Conservation (phyloP, 305 asterid genomes). For the Fraxinus paxiana region DNA sequence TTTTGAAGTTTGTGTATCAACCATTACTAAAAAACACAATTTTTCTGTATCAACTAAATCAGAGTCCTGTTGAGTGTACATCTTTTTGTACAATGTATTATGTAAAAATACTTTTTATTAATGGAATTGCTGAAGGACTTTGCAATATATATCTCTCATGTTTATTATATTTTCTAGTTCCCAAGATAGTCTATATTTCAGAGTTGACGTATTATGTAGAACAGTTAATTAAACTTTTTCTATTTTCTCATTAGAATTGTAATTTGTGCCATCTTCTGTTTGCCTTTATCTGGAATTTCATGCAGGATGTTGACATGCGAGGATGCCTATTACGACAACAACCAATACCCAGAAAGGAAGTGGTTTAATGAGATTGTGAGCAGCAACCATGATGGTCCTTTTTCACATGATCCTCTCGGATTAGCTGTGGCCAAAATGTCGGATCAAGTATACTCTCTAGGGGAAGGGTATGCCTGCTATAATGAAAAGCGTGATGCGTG, state of each 20-base stretch:
- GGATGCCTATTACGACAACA: slow-evolving; percentile 68
- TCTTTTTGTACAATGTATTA: neutral
- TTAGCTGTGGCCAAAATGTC: slow-evolving; percentile 88
- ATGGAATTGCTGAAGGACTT: neutral
- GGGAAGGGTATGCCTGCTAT: slow-evolving; percentile 76
- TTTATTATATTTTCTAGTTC: neutral
- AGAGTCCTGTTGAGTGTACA: neutral
- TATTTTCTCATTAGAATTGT: neutral
- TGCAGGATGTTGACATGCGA: slow-evolving; percentile 86
- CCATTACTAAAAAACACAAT: neutral
- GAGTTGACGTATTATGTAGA: neutral
- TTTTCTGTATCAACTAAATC: slow-evolving; percentile 7
- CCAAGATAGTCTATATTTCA: neutral
- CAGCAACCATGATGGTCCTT: slow-evolving; percentile 45
- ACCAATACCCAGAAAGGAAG: slow-evolving; percentile 36
- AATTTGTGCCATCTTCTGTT: slow-evolving; percentile 20
- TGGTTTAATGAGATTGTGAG: slow-evolving; percentile 32
- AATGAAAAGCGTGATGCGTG: neutral
- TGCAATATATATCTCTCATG: neutral
- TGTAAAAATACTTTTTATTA: neutral
- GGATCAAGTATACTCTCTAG: slow-evolving; percentile 74
- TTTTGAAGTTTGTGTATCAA: neutral
- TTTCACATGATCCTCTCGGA: slow-evolving; percentile 67
- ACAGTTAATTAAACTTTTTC: neutral
- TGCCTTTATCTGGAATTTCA: slow-evolving; percentile 18